Conservation (phyloP, 2,329 filamentous ascomycete genomes). For the Colletotrichum coccodes region DNA sequence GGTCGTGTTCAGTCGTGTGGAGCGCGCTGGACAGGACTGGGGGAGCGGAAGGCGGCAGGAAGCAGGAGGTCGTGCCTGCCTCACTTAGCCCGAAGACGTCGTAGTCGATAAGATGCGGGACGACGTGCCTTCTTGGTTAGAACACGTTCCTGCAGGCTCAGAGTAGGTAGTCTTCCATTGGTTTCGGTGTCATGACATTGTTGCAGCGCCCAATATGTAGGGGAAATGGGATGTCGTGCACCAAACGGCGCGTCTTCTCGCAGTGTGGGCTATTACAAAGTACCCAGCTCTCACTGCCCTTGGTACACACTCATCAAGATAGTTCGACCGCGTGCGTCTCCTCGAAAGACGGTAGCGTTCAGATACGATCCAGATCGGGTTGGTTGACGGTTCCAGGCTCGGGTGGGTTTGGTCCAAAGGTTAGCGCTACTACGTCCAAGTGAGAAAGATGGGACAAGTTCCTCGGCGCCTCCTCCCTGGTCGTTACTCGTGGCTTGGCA, state of each 20-base stretch:
- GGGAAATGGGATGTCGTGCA: background rate
- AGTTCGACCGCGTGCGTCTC: background rate
- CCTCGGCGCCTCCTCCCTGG: slow-evolving; percentile 21
- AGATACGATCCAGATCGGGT: background rate
- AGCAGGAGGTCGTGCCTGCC: background rate
- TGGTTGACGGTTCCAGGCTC: slow-evolving; percentile 6
- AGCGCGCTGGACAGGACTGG: background rate
- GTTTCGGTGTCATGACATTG: background rate
- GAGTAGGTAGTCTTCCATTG: background rate
- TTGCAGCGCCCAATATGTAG: background rate
- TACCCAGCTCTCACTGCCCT: background rate
- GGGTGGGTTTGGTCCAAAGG: slow-evolving; percentile 17
- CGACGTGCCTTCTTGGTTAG: background rate
- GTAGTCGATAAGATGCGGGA: background rate
- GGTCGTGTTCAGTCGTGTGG: background rate
- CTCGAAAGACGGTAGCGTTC: slow-evolving; percentile 7
- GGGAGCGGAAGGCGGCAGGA: slow-evolving; percentile 16
- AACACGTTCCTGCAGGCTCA: background rate
- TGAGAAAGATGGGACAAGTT: background rate
- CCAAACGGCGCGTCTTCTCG: background rate
- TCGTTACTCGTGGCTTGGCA: slow-evolving; percentile 28
- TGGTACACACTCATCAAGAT: background rate
- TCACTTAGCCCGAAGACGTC: background rate
- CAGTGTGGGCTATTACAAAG: background rate
- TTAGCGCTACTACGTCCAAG: slow-evolving; percentile 11